phyloP scores from a whole-genome alignment of 352 stramenopile genomes.

The Globisporangium iwayamae region DNA sequence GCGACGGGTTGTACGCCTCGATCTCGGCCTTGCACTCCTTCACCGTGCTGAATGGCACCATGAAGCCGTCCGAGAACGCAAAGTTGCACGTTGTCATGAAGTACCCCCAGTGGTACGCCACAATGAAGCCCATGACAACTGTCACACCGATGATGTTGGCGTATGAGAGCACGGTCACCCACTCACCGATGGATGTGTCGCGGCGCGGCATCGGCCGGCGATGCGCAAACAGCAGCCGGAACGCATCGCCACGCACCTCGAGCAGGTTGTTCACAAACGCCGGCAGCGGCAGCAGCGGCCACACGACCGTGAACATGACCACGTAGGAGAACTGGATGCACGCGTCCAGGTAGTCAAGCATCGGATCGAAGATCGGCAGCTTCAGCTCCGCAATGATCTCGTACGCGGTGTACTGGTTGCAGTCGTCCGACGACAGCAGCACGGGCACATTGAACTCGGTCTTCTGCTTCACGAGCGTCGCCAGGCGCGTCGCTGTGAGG shows the following conservation, averaged over 20 bases:
- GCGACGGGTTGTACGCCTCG: slow-evolving; percentile 20
- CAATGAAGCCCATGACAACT: slow-evolving; percentile 74
- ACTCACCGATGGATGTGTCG: slow-evolving; percentile 81
- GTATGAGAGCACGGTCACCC: slow-evolving; percentile 79
- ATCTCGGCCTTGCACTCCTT: slow-evolving; percentile 23
- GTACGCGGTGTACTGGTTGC: slow-evolving; percentile 84
- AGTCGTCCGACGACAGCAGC: slow-evolving; percentile 71
- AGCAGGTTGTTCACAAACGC: slow-evolving; percentile 88
- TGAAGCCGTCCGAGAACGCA: slow-evolving; percentile 56
- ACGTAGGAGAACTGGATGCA: slow-evolving; percentile 90
- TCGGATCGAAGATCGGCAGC: slow-evolving; percentile 76
- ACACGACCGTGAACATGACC: slow-evolving; percentile 89
- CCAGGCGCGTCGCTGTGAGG: slow-evolving; percentile 63
- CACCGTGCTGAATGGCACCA: slow-evolving; percentile 73
- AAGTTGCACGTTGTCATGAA: slow-evolving; percentile 79
- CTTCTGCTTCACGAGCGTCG: slow-evolving; percentile 59
- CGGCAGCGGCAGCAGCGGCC: slow-evolving; percentile 81
- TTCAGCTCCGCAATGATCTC: slow-evolving; percentile 84
- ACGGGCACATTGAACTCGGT: slow-evolving; percentile 70
- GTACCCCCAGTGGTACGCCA: slow-evolving; percentile 83
- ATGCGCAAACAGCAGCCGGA: slow-evolving; percentile 76
- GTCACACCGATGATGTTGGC: slow-evolving; percentile 85
- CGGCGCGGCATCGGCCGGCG: slow-evolving; percentile 78
- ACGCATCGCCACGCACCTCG: slow-evolving; percentile 81
- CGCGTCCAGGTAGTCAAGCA: slow-evolving; percentile 85